Conservation (phyloP, 2,329 filamentous ascomycete genomes). For the Cladorrhinum sp. region DNA sequence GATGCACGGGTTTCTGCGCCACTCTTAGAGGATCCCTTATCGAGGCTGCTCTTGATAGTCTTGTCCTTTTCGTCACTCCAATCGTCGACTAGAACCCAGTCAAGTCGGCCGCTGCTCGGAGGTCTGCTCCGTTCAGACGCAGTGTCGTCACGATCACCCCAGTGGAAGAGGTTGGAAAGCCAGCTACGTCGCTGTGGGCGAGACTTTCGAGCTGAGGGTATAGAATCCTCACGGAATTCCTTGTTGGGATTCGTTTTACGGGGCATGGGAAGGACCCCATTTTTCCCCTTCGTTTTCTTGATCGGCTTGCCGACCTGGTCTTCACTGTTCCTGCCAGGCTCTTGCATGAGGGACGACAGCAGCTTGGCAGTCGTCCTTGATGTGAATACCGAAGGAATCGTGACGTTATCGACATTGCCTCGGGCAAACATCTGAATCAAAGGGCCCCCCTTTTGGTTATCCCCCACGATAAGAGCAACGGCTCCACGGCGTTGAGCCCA, state of each 20-base stretch:
- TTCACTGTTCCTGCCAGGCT: slow-evolving; percentile 59
- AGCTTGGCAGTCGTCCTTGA: slow-evolving; percentile 92
- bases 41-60: slow-evolving; percentile 40
- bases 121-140: slow-evolving; percentile 57
- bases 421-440: slow-evolving; percentile 98
- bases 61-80: slow-evolving; percentile 57
- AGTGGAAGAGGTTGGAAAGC: slow-evolving; percentile 36
- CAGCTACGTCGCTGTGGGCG: slow-evolving; percentile 34
- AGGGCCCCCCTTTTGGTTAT: slow-evolving; percentile 83
- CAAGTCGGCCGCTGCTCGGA: slow-evolving; percentile 69
- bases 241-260: slow-evolving; percentile 26
- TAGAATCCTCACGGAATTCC: slow-evolving; percentile 10
- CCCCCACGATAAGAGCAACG: slow-evolving; percentile 86
- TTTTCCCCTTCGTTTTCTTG: slow-evolving; percentile 32
- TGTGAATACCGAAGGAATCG: slow-evolving; percentile 92
- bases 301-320: slow-evolving; percentile 58
- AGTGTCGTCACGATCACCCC: slow-evolving; percentile 31
- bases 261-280: slow-evolving; percentile 26
- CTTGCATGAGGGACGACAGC: slow-evolving; percentile 78
- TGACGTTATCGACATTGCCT: slow-evolving; percentile 91
- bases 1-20: slow-evolving; percentile 27
- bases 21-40: slow-evolving; percentile 37
- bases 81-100: slow-evolving; percentile 69
- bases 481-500: slow-evolving; percentile 93
- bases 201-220: slow-evolving; percentile 1